These are phyloP conservation scores for Aspergillus ochraceoroseus DNA, from an alignment of 2,329 filamentous ascomycete genomes.

Conservation along the genomic window DNA sequence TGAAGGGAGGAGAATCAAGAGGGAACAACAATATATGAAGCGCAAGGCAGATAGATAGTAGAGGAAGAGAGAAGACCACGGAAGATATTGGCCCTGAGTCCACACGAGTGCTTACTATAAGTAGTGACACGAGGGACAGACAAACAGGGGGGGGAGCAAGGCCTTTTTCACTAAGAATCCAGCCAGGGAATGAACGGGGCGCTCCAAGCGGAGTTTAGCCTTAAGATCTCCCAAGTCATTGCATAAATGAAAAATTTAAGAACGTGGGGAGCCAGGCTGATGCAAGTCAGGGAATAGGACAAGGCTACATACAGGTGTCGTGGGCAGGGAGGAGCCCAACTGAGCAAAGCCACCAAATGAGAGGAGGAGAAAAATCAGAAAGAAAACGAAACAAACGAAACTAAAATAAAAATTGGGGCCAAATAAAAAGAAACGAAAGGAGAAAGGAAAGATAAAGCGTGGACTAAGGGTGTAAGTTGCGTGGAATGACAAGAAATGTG, in stretches of 20 bases:
- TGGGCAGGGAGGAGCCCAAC: not conserved
- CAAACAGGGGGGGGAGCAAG: conserved; percentile 6
- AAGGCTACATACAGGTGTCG: conserved; percentile 10
- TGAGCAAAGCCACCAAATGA: conserved; percentile 4
- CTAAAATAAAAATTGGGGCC: conserved; percentile 2
- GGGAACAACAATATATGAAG: not conserved
- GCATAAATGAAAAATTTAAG: conserved; percentile 5
- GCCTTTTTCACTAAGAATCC: conserved; percentile 6
- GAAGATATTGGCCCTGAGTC: not conserved
- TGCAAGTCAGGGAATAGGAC: conserved; percentile 3
- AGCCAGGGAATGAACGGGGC: conserved; percentile 6
- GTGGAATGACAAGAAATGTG: conserved; percentile 7
- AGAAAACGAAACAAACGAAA: conserved; percentile 3
- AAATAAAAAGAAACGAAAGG: conserved; percentile 7
- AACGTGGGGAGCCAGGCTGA: conserved; percentile 17
- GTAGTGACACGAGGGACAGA: conserved; percentile 17
- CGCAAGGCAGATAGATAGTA: conserved; percentile 1
- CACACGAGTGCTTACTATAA: not conserved
- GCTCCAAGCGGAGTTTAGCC: conserved; percentile 7
- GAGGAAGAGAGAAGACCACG: not conserved
- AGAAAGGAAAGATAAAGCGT: not conserved
- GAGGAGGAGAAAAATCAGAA: not conserved
- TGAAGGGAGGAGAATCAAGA: not conserved
- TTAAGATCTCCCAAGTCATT: conserved; percentile 11
- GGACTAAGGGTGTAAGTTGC: conserved; percentile 8